Evolutionary conservation across 2,329 filamentous ascomycete genomes (phyloP).

Genomic region (Colletotrichum filicis): DNA sequence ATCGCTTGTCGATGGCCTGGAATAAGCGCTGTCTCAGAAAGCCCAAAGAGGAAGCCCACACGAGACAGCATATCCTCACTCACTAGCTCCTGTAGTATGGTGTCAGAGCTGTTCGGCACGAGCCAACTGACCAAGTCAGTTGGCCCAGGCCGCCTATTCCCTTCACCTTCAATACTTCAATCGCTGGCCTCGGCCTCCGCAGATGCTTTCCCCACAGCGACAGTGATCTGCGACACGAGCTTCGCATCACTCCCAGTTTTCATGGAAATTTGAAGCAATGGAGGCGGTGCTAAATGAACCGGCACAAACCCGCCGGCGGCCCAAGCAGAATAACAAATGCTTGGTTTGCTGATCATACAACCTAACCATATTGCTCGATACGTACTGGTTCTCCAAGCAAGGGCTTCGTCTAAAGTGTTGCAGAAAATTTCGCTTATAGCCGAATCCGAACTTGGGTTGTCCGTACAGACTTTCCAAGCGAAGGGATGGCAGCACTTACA

Average conservation of each 20-base stretch:
- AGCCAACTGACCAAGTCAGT: background rate
- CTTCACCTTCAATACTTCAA: background rate
- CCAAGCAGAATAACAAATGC: background rate
- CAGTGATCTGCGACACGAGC: background rate
- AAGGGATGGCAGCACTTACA: constrained; percentile 24
- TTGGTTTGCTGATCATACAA: constrained; percentile 3
- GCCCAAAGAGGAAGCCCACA: constrained; percentile 1
- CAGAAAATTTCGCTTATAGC: background rate
- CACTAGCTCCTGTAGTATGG: background rate
- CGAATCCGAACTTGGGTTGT: background rate
- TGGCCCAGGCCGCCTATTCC: background rate
- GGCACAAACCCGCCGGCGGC: constrained; percentile 6
- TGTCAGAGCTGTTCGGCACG: constrained; percentile 5
- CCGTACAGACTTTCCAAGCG: background rate
- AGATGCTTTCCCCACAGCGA: constrained; percentile 6
- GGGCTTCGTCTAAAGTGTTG: constrained; percentile 3
- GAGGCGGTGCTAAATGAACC: constrained; percentile 9
- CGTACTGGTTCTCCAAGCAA: background rate
- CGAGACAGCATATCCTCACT: background rate
- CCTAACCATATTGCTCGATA: background rate
- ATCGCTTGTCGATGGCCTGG: background rate
- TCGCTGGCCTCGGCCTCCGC: background rate
- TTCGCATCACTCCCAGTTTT: background rate
- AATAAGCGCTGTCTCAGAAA: background rate
- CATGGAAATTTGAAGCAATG: constrained; percentile 1